Conservation (phyloP, 176 grass and related monocot species). For the Oryza longistaminata region DNA sequence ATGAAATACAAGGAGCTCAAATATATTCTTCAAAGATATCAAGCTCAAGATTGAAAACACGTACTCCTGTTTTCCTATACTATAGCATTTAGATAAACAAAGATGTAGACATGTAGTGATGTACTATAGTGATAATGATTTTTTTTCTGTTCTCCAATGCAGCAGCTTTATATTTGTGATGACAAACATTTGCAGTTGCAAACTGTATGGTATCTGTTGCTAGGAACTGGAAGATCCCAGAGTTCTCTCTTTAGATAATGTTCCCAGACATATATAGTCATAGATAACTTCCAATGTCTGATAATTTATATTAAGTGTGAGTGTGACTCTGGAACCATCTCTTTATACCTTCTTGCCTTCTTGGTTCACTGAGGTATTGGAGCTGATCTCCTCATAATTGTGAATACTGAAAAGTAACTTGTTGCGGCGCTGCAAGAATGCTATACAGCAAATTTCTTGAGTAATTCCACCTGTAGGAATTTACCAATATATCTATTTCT, state of each 20-base stretch:
- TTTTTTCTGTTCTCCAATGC: neutral
- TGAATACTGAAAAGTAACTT: neutral
- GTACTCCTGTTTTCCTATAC: neutral
- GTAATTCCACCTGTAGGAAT: neutral
- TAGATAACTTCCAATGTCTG: too few species aligned
- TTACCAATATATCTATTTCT: neutral
- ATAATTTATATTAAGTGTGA: too few species aligned
- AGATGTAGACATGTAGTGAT: neutral
- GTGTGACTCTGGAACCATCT: too few species aligned
- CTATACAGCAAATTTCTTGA: neutral
- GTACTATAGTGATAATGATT: neutral
- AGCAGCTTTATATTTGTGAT: neutral
- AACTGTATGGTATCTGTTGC: neutral
- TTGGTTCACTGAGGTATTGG: too few species aligned
- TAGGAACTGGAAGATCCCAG: neutral
- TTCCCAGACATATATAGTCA: too few species aligned
- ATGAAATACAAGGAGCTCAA: slow-evolving; percentile 1
- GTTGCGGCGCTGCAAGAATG: neutral
- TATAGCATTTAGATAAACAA: neutral
- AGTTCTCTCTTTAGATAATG: too few species aligned
- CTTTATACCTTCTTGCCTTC: too few species aligned
- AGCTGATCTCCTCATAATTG: too few species aligned
- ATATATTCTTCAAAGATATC: neutral
- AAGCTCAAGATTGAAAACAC: neutral
- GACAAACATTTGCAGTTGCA: neutral